Conservation (phyloP, 2,329 filamentous ascomycete species). For the Alternaria consortialis region DNA sequence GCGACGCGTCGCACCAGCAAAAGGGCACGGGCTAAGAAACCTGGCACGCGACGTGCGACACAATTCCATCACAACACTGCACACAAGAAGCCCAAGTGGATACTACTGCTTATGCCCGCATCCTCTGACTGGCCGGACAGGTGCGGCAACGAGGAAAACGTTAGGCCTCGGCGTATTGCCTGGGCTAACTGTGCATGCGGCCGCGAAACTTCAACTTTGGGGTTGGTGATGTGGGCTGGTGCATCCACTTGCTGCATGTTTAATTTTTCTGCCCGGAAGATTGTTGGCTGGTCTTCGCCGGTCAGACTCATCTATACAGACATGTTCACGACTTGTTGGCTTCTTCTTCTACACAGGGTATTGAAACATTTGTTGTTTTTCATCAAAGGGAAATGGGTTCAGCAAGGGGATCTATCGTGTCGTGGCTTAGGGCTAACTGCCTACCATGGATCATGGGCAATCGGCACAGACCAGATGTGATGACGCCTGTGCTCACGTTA, state of each 20-base stretch:
- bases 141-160: constrained; percentile 7
- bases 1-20: constrained; percentile 27
- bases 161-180: constrained; percentile 26
- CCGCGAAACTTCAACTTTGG: constrained; percentile 22
- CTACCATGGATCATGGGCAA: constrained; percentile 26
- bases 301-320: not conserved
- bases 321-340: not conserved
- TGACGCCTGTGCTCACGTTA: constrained; percentile 39
- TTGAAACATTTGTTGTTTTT: constrained; percentile 6
- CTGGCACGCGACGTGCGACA: constrained; percentile 20
- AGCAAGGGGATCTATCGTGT: constrained; percentile 4
- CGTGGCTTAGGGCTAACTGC: constrained; percentile 17
- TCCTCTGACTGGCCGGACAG: constrained; percentile 5
- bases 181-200: constrained; percentile 16
- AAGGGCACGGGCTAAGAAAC: constrained; percentile 1
- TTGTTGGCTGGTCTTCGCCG: not conserved
- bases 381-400: not conserved
- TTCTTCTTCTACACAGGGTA: not conserved
- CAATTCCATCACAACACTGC: constrained; percentile 6
- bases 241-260: constrained; percentile 22
- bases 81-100: constrained; percentile 8
- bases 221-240: constrained; percentile 24
- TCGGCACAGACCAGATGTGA: constrained; percentile 28
- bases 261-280: constrained; percentile 13
- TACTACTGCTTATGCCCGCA: constrained; percentile 3